Base-by-base conservation (phyloP, 1,284 basidiomycete species). In the Cystobasidium sp. region DNA sequence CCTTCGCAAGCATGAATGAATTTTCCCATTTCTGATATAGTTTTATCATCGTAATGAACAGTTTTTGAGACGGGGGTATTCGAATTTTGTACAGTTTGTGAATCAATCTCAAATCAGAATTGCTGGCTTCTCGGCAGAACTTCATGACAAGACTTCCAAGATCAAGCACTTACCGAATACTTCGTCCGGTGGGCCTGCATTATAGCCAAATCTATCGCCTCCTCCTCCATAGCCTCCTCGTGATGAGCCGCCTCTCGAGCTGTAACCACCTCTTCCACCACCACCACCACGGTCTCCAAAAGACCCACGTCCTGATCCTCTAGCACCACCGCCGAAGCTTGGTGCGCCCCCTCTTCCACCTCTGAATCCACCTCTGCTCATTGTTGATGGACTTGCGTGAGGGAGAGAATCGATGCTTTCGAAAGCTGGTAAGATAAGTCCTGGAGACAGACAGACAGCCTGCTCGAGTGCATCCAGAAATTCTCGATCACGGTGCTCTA, bases 1-100 rank as follows among this genome's bases (percentile, higher is more conserved):
- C 93, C 93, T 85, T 99, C 97, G 62, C 97, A 95, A 22, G 95
- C 92, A 82, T 99, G 94, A 41, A 94, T 82, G 82, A 96, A 96
- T 0, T 89, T 86, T 74, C 95, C 81, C 68, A 81, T 80, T 66
- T 81, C 81, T 81, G 44, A 37, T 14, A 20, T 37, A 3, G 56
- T 49, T 7, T 44, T 58, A 18, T 44, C 66, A 53, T n/a, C 16
- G 37, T 9, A 18, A 18, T 12, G n/a, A 44, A 51, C 14, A 20
- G 49, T 18, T 14, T 14, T 12, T 20, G 1, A 14, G 20, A 16
- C 9, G 20, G 8, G 8, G 31, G 37, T 31, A 20, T 55, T n/a
- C n/a, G 31, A 43, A 63, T 67, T 20, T 37, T 43, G 49, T 39
- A 58, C 41, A 18, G 16, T n/a, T n/a, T 9, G 16, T 37, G n/a